Percentiles rank a stretch among this genome's conserved stretches.
Conservation (phyloP, 164 flowering plant genomes). For the Cinnamomum chago region DNA sequence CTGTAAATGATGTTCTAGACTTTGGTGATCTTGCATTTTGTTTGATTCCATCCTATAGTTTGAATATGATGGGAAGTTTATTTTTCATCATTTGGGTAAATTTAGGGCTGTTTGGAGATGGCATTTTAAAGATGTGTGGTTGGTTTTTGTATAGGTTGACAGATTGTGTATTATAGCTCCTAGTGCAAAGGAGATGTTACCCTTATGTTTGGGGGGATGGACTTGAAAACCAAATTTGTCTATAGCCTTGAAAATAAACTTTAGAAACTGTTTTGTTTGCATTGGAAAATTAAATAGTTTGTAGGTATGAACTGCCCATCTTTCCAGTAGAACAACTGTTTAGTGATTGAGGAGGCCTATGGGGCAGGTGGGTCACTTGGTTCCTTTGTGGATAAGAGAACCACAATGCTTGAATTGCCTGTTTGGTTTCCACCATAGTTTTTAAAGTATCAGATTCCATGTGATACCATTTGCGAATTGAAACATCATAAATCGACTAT, state of each 20-base stretch:
- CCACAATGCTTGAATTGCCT: background rate
- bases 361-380: constrained; percentile 7
- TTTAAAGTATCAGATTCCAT: no score
- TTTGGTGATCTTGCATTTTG: background rate
- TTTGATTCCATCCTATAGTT: background rate
- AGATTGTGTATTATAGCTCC: background rate
- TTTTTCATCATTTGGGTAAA: background rate
- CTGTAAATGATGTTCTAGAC: background rate
- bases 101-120: constrained; percentile 3
- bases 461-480: no score
- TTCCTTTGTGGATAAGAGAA: constrained; percentile 7
- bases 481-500: no score
- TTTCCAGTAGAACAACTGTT: constrained; percentile 2
- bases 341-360: constrained; percentile 12
- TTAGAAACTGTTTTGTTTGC: background rate
- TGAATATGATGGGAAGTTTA: background rate
- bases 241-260: background rate
- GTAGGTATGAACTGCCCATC: no score
- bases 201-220: background rate
- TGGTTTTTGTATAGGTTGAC: constrained; percentile 14
- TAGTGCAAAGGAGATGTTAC: background rate
- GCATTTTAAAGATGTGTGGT: constrained; percentile 15
- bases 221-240: background rate
- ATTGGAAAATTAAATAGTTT: no score
- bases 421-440: background rate